These are phyloP conservation scores for Debaryomyces sp. DNA, from an alignment of 1,139 yeast species.

Conservation along the genomic window DNA sequence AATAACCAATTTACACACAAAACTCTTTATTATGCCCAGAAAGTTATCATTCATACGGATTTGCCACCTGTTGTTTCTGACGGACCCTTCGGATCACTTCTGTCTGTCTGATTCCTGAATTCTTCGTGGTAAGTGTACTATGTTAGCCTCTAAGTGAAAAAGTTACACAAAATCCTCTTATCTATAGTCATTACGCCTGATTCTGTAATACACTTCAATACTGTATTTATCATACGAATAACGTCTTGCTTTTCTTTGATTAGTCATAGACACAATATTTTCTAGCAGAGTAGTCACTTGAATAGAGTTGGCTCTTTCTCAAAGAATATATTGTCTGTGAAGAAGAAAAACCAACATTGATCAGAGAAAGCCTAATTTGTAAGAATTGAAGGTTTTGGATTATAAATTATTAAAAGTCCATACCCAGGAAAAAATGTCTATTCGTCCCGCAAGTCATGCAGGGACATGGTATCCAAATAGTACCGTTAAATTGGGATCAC, in stretches of 20 bases:
- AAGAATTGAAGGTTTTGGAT: background rate
- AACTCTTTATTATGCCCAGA: background rate
- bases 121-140: background rate
- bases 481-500: constrained; percentile 16
- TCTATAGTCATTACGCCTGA: constrained; percentile 1
- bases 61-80: background rate
- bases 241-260: background rate
- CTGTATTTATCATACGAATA: background rate
- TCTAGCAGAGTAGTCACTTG: background rate
- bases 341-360: background rate
- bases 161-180: background rate
- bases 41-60: no score
- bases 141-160: background rate
- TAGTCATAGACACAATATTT: background rate
- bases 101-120: background rate
- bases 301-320: background rate
- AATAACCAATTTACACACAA: background rate
- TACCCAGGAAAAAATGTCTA: constrained; percentile 21
- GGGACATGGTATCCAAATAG: constrained; percentile 83
- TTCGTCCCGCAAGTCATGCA: constrained; percentile 77
- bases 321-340: background rate
- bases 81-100: background rate
- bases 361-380: background rate
- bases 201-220: background rate
- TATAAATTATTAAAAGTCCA: background rate